Base-by-base conservation (phyloP, 1,139 yeast species). In the Suhomyces choctaworum region DNA sequence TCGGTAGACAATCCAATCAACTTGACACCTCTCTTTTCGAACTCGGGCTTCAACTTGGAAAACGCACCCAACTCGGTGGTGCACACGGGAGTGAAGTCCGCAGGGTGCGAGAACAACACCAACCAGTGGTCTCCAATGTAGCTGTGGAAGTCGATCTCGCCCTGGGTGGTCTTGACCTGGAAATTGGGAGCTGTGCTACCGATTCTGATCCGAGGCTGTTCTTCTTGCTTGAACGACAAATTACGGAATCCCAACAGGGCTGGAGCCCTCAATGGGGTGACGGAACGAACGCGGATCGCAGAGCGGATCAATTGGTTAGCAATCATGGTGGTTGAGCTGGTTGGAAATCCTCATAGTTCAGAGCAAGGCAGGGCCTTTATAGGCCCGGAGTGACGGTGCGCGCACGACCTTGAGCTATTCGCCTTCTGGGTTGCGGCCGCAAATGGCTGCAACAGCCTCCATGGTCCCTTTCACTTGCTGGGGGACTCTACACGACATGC, bases 1-100 rank as follows among this genome's bases (percentile, higher is more conserved):
- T 85, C 83, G 45, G 90, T 88, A 42, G 90, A 81, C 42, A 86
- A 71, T 43, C 94, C 95, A 58, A 85, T 73, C 57, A 86, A 70
- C 70, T 85, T 84, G 50, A 82, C 86, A 37, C 75, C 76, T 61
- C 95, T 78, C 67, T 80, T 76, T 56, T 80, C 71, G 59, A 86
- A 86, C 63, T 86, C 94, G 30, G 87, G 87, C 66, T 83, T 86
- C 56, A 86, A 73, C 60, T 82, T 79, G 52, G 92, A 89, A 53
- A 86, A 84, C 8, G 94, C 95, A 45, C 95, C 95, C 47, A 86
- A 73, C 68, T 86, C 95, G 40, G 95, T 86, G 48, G 95, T 86
- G 67, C 95, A 86, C 34, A 86, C 92, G 36, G 95, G 95, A 32
- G 95, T 86, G 70, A 81, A 84, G 57, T 84, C 94, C 56, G 81